These are phyloP conservation scores for Aleurites moluccanus DNA, from an alignment of 441 rosid species.

Conservation along the genomic window DNA sequence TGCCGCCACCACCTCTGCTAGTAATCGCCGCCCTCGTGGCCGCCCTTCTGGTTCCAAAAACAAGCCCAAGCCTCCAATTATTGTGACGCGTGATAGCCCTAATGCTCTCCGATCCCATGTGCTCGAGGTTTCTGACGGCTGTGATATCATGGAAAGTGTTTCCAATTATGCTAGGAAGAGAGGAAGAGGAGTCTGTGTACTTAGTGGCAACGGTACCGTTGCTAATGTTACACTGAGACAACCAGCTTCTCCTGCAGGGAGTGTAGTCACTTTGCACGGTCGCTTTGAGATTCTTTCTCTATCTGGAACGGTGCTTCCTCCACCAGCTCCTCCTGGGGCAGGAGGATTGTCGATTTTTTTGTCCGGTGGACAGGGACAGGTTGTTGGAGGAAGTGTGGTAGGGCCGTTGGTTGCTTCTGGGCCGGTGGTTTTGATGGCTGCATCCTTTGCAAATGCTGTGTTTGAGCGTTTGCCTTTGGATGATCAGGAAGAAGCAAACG, in stretches of 20 bases:
- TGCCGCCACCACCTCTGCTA: slow-evolving; percentile 35
- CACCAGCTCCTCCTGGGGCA: slow-evolving; percentile 72
- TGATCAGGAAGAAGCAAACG: slow-evolving; percentile 41
- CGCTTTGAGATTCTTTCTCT: slow-evolving; percentile 78
- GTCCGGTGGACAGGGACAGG: slow-evolving; percentile 66
- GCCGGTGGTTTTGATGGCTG: slow-evolving; percentile 59
- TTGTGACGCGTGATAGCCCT: slow-evolving; percentile 70
- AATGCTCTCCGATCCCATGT: slow-evolving; percentile 77
- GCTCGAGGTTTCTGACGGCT: slow-evolving; percentile 56
- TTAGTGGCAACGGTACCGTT: slow-evolving; percentile 66
- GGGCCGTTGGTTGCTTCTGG: slow-evolving; percentile 55
- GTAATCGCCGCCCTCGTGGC: slow-evolving; percentile 65
- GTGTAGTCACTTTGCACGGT: slow-evolving; percentile 69
- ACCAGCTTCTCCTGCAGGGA: slow-evolving; percentile 51
- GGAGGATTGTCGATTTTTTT: slow-evolving; percentile 59
- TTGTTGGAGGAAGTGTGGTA: slow-evolving; percentile 62
- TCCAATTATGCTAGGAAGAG: slow-evolving; percentile 53
- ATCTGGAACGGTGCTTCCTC: slow-evolving; percentile 74
- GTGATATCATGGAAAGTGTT: slow-evolving; percentile 61
- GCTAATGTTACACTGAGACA: slow-evolving; percentile 64
- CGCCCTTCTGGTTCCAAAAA: slow-evolving; percentile 80
- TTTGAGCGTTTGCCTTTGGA: slow-evolving; percentile 67
- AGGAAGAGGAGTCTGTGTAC: slow-evolving; percentile 70
- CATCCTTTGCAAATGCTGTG: slow-evolving; percentile 61
- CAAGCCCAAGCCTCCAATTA: slow-evolving; percentile 69